These are phyloP conservation scores for Aspergillus fijiensis DNA, from an alignment of 2,329 filamentous ascomycete species.

Conservation along the genomic window DNA sequence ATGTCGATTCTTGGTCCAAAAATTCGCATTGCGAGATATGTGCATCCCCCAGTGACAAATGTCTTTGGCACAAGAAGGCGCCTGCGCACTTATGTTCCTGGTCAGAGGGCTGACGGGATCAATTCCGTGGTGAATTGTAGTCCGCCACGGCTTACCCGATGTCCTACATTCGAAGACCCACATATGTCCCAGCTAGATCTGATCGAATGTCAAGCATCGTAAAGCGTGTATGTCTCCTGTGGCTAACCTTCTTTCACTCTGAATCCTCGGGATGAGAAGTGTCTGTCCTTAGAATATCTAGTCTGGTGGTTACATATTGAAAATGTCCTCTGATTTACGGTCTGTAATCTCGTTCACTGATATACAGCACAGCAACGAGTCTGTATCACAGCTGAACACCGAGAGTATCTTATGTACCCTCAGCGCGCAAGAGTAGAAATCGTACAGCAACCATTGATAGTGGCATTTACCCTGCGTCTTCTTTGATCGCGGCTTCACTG, in stretches of 20 bases:
- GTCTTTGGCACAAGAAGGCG: no score
- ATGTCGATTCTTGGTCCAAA: not conserved
- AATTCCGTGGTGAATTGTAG: not conserved
- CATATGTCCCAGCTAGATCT: not conserved
- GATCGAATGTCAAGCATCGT: not conserved
- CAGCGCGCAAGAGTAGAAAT: not conserved
- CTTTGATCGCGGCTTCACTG: not conserved
- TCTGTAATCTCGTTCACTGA: no score
- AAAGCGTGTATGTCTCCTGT: conserved; percentile 1
- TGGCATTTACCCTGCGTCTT: not conserved
- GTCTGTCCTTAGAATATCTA: no score
- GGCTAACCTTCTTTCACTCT: not conserved
- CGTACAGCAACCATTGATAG: not conserved
- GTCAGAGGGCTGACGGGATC: not conserved
- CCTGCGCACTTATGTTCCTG: no score
- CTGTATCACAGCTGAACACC: no score
- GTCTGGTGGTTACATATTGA: no score
- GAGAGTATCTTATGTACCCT: no score
- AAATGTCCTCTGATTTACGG: no score
- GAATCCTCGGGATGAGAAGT: no score
- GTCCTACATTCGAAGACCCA: not conserved
- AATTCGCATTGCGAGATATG: not conserved
- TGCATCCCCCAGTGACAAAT: no score
- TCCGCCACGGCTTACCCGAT: not conserved
- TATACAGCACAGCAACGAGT: no score